Conservation (phyloP, 139 green algal genomes). For the Closterium sp. region DNA sequence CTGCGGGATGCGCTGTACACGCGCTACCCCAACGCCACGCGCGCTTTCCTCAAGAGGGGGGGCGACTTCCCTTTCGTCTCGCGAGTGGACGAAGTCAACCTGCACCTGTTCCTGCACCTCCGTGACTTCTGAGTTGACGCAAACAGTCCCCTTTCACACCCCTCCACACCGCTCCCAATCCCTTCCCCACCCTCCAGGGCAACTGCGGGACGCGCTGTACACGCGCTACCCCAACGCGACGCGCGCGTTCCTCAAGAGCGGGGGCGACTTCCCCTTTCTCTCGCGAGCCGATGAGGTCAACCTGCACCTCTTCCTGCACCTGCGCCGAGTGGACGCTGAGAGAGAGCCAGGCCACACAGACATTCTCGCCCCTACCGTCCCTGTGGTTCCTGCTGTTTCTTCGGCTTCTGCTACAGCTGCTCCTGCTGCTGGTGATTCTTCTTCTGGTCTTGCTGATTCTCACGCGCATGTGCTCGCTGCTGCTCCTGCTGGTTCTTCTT, state of each 20-base stretch:
- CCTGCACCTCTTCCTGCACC: constrained; percentile 37
- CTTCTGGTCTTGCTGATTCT: too few relatives aligned
- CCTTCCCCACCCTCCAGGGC: not conserved
- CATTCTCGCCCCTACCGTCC: too few relatives aligned
- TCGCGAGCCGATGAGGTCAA: constrained; percentile 36
- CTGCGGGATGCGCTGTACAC: constrained; percentile 23
- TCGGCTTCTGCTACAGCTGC: not conserved
- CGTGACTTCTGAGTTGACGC: not conserved
- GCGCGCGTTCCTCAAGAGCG: constrained; percentile 34
- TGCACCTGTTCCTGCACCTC: constrained; percentile 39
- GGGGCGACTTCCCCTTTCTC: constrained; percentile 43
- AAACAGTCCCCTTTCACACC: too few relatives aligned
- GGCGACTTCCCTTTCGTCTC: constrained; percentile 42
- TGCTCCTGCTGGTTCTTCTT: not conserved
- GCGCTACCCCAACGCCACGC: constrained; percentile 24
- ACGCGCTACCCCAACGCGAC: constrained; percentile 22
- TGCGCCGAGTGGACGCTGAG: constrained; percentile 10
- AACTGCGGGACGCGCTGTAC: constrained; percentile 25
- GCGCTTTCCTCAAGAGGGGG: constrained; percentile 35
- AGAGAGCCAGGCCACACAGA: not conserved
- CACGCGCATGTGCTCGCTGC: too few relatives aligned
- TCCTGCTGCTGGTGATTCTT: not conserved
- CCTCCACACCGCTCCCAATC: not conserved
- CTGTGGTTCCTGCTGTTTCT: too few relatives aligned
- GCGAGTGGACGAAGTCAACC: constrained; percentile 31